A percentile compares a stretch with the other conserved stretches of the same genome.
These are phyloP conservation scores for Carpinus fangiana DNA, from an alignment of 306 rosid species.

Conservation along the genomic window DNA sequence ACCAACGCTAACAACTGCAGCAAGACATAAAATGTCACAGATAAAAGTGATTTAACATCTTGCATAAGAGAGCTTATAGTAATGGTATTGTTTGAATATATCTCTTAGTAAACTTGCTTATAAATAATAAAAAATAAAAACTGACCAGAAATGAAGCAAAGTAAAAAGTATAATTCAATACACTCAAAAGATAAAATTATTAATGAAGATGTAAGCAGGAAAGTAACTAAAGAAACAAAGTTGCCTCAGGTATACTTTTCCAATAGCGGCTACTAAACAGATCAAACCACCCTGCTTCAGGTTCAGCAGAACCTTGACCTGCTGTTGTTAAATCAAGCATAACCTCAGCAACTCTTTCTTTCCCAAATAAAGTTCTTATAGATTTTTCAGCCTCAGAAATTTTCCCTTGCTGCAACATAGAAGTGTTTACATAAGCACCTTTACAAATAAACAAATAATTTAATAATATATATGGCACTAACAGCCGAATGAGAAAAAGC, in stretches of 20 bases:
- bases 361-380: slow-evolving; percentile 67
- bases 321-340: slow-evolving; percentile 62
- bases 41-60: slow-evolving; percentile 4
- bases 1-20: slow-evolving; percentile 88
- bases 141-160: slow-evolving; percentile 15
- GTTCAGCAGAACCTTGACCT: slow-evolving; percentile 78
- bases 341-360: slow-evolving; percentile 75
- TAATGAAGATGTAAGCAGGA: not conserved
- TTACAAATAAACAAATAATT: slow-evolving; percentile 7
- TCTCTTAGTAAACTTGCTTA: slow-evolving; percentile 13
- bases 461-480: slow-evolving; percentile 18
- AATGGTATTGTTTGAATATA: slow-evolving; percentile 6
- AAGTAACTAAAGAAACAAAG: slow-evolving; percentile 10
- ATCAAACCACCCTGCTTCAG: slow-evolving; percentile 98
- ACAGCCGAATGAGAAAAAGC: not conserved
- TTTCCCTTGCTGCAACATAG: slow-evolving; percentile 82
- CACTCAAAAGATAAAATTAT: not conserved
- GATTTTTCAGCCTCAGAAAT: slow-evolving; percentile 75
- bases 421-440: slow-evolving; percentile 18
- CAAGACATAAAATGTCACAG: slow-evolving; percentile 25
- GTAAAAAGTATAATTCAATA: not conserved
- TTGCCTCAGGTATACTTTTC: slow-evolving; percentile 57
- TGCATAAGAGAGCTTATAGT: not conserved
- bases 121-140: not conserved
- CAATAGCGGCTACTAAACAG: slow-evolving; percentile 86